Evolutionary conservation across 2,329 filamentous ascomycete species (phyloP), one percentile per base, ranked within the genome.

Genomic region (Ascosphaera apis): DNA sequence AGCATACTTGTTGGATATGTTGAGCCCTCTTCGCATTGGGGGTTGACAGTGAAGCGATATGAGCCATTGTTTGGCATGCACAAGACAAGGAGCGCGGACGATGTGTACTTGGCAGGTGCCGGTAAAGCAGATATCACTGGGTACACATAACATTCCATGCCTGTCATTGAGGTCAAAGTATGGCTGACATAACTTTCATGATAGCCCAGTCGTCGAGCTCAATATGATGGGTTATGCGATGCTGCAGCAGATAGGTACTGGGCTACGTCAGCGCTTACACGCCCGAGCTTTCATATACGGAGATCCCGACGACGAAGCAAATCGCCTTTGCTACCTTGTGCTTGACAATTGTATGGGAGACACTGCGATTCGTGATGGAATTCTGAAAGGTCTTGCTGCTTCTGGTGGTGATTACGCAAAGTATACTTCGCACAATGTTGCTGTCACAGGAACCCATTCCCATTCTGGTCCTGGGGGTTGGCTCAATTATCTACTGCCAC

Each of bases 191-290:
- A 40, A 13, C 6, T 15, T 32, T 25, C 12, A 17, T 18, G 39
- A 3, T 11, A 71, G 79, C 2, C 82, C 83, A 0, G 81, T 91
- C 9, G 83, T 91, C 15, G 82, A 93, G 53, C 69, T 93, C 49
- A 83, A 82, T 47, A 67, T 93, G 51, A 88, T 86, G 65, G 84
- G 84, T 41, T 93, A 93, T 60, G 86, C 86, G 21, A 78, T 84
- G 53, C 62, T 75, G n/a, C 68, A 69, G 31, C 86, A 95, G 57
- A 59, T 76, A 19, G 86, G 86, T 33, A 74, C 73, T 2, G 86
- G 86, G 15, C 61, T 95, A 35, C 74, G 84, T 34, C 86, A 95
- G 57, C 71, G 86, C 34, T 63, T 92, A 12, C 86, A 88, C 55
- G 83, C 82, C 28, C 73, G 86, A 35, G 77, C 86, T 21, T 95